A percentile compares a stretch with the other conserved stretches of the same genome.
Evolutionary conservation across 1,284 basidiomycete species (phyloP).

Genomic region (Malassezia obtusa): DNA sequence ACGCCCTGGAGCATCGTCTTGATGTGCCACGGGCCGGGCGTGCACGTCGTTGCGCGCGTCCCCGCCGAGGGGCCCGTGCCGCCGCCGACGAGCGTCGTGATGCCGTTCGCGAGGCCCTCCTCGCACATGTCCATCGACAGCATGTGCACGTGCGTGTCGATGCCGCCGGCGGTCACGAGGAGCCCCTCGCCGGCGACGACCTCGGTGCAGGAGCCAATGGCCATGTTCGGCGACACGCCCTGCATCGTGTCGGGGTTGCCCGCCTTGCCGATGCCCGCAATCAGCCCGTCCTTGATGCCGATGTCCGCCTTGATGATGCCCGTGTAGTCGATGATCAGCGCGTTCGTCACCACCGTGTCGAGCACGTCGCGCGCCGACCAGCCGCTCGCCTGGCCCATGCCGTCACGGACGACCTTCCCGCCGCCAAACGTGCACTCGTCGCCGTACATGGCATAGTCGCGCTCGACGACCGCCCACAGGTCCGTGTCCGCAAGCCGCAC

Average conservation of each 20-base stretch:
- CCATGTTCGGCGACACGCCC: conserved; percentile 62
- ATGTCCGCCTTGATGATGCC: conserved; percentile 99
- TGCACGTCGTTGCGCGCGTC: conserved; percentile 89
- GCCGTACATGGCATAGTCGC: conserved; percentile 71
- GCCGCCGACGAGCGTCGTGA: conserved; percentile 50
- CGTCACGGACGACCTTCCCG: conserved; percentile 50
- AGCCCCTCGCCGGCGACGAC: conserved; percentile 90
- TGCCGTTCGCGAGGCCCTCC: conserved; percentile 54
- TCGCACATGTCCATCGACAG: conserved; percentile 81
- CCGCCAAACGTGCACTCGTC: conserved; percentile 95
- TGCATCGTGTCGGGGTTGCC: conserved; percentile 94
- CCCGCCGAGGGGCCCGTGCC: conserved; percentile 80
- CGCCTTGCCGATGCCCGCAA: conserved; percentile 84
- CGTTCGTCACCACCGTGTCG: conserved; percentile 89
- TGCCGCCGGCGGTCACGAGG: conserved; percentile 82
- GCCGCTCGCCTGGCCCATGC: conserved; percentile 69
- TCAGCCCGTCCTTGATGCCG: conserved; percentile 74
- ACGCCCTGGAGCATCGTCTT: conserved; percentile 54
- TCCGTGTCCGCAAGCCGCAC: conserved; percentile 78
- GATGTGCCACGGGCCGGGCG: conserved; percentile 53
- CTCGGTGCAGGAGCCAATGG: conserved; percentile 32
- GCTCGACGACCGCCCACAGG: conserved; percentile 87
- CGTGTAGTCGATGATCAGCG: conserved; percentile 84
- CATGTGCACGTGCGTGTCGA: conserved; percentile 72
- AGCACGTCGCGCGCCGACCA: conserved; percentile 61